Base-by-base conservation (phyloP, 2,329 filamentous ascomycete species). In the Colletotrichum ledebouriae region DNA sequence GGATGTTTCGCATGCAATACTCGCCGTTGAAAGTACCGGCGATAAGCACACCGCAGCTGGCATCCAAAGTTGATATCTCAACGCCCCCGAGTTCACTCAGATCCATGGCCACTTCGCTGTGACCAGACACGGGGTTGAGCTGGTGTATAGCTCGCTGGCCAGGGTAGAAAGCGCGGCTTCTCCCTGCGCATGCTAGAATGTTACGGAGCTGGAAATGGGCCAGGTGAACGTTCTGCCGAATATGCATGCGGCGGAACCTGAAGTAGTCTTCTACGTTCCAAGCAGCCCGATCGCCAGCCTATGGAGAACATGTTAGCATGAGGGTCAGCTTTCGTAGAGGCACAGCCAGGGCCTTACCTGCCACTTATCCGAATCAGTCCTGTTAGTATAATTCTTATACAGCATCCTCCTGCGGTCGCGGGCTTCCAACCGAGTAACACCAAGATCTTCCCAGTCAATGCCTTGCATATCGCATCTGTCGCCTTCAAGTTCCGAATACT, bases 131-230 rank as follows among this genome's bases (percentile, higher is more conserved):
- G 10, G 85, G 83, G 73, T 90, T 86, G 70, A 87, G 80, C 60
- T 85, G 80, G 47, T 84, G 79, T 17, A 91, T 80, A 13, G 82
- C 81, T 56, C 79, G 80, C 46, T 76, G 75, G 41, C 83, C 82
- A 3, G 88, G 84, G 72, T 90, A 91, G 73, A 87, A 91, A 9
- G 83, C 81, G 47, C 85, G 84, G 6, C 84, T 85, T 37, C 84
- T 81, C 9, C 86, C 87, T 5, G 86, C 82, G 72, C 85, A 85
- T 2, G 86, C 87, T 20, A 92, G 78, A 15, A 90, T 80, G 72
- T 89, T 90, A 49, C 89, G 86, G 12, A 91, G 80, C 74, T 92
- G 89, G 69, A 91, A 91, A 76, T 92, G 89, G n/a, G 87, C 81
- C 17, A 91, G 76, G 69, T 84, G 80, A 25, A 88, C 80, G 58